Conservation (phyloP, 1,139 yeast species). For the Diutina pseudorugosa region DNA sequence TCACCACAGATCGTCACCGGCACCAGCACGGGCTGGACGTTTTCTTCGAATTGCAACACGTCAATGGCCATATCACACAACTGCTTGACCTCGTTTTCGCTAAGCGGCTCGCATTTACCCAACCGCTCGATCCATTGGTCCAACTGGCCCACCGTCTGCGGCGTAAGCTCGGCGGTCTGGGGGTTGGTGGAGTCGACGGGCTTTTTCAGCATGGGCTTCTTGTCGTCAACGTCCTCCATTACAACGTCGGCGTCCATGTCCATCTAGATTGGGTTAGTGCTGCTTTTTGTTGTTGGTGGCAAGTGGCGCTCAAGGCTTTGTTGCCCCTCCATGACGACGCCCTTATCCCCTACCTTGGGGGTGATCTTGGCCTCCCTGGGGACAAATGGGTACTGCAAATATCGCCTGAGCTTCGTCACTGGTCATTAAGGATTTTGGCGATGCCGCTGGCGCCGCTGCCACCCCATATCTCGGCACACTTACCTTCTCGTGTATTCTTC, state of each 20-base stretch:
- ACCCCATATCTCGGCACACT: neutral
- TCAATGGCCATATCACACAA: constrained; percentile 89
- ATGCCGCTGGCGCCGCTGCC: no score
- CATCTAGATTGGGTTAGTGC: constrained; percentile 20
- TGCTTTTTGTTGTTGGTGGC: neutral
- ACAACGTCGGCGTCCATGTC: constrained; percentile 60
- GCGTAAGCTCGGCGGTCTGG: constrained; percentile 14
- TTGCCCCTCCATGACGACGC: no score
- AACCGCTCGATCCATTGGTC: constrained; percentile 84
- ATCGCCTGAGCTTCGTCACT: no score
- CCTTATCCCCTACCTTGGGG: no score
- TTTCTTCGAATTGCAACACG: constrained; percentile 78
- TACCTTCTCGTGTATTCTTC: neutral
- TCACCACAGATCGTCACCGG: constrained; percentile 32
- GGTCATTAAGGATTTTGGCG: no score
- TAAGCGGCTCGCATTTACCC: constrained; percentile 68
- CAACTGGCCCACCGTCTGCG: constrained; percentile 44
- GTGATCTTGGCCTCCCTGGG: neutral
- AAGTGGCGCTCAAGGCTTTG: neutral
- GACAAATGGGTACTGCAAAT: no score
- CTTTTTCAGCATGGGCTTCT: constrained; percentile 6
- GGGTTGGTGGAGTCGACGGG: constrained; percentile 8
- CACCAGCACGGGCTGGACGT: constrained; percentile 88
- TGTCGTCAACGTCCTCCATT: constrained; percentile 58
- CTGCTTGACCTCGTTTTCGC: constrained; percentile 71